phyloP scores from a whole-genome alignment of 768 basidiomycete species.

The Mycena metata region DNA sequence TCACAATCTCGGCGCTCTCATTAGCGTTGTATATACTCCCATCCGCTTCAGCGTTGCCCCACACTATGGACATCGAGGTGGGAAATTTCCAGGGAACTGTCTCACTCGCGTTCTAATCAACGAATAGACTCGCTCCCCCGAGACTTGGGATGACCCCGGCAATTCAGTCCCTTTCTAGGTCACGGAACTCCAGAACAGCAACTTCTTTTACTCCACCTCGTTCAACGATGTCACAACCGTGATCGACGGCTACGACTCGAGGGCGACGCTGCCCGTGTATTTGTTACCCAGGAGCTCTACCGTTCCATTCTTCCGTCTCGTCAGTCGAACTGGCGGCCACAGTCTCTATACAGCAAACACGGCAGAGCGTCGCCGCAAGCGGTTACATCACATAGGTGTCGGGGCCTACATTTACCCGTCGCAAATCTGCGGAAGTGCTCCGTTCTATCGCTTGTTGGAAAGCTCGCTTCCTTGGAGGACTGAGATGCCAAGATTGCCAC shows the following conservation, averaged over 20 bases:
- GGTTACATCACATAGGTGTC: neutral
- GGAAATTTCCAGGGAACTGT: neutral
- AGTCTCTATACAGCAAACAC: neutral
- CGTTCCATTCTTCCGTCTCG: neutral
- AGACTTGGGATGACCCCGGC: slow-evolving; percentile 4
- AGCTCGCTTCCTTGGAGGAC: neutral
- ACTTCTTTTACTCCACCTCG: neutral
- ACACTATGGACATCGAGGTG: neutral
- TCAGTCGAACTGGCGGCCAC: neutral
- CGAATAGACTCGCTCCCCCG: neutral
- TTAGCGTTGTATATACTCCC: neutral
- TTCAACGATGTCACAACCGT: neutral
- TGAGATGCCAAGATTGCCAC: neutral
- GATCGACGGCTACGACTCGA: neutral
- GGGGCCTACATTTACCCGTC: too few relatives aligned
- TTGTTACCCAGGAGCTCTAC: neutral
- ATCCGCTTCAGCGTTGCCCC: neutral
- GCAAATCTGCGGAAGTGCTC: too few relatives aligned
- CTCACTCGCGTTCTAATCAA: neutral
- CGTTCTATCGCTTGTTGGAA: neutral
- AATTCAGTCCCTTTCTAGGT: neutral
- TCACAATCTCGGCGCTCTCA: neutral
- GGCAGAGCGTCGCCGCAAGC: neutral
- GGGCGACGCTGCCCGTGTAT: neutral
- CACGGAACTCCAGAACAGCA: neutral